A percentile compares a stretch with the other conserved stretches of the same genome.
Evolutionary conservation across 2,329 filamentous ascomycete species (phyloP).

Genomic region (Penicillium sp.): DNA sequence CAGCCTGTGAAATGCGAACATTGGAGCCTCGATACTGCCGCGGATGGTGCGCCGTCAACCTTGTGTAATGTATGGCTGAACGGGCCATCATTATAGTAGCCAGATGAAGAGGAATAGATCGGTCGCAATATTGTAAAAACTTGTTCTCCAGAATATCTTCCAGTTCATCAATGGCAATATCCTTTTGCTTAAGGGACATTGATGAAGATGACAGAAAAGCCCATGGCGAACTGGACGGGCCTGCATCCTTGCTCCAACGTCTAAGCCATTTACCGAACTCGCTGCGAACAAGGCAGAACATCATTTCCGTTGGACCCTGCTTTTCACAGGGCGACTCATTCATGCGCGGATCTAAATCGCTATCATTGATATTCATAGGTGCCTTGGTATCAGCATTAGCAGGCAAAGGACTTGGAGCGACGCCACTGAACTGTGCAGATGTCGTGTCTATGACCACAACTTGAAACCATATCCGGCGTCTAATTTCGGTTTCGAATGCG

Average conservation of each 20-base stretch:
- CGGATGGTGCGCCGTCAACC: conserved; percentile 49
- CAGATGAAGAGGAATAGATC: conserved; percentile 45
- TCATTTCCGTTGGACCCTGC: conserved; percentile 49
- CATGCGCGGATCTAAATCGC: conserved; percentile 46
- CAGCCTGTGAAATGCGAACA: conserved; percentile 14
- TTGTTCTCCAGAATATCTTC: conserved; percentile 37
- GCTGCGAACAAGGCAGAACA: conserved; percentile 35
- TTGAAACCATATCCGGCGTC: conserved; percentile 32
- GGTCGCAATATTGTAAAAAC: conserved; percentile 39
- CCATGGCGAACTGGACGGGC: conserved; percentile 20
- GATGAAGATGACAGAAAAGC: conserved; percentile 20
- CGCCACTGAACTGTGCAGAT: conserved; percentile 22
- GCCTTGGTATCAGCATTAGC: conserved; percentile 16
- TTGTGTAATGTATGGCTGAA: conserved; percentile 44
- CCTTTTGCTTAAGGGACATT: conserved; percentile 22
- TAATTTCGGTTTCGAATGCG: conserved; percentile 47
- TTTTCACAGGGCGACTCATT: conserved; percentile 43
- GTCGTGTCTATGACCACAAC: conserved; percentile 27
- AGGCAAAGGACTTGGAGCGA: conserved; percentile 14
- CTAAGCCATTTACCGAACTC: conserved; percentile 35
- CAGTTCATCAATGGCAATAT: conserved; percentile 34
- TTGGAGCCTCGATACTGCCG: conserved; percentile 30
- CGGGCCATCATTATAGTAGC: conserved; percentile 47
- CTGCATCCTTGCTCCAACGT: conserved; percentile 15
- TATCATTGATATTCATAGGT: conserved; percentile 47